Base-by-base conservation (phyloP, 805 yeast genomes). In the Pichia nanzhaoensis region DNA sequence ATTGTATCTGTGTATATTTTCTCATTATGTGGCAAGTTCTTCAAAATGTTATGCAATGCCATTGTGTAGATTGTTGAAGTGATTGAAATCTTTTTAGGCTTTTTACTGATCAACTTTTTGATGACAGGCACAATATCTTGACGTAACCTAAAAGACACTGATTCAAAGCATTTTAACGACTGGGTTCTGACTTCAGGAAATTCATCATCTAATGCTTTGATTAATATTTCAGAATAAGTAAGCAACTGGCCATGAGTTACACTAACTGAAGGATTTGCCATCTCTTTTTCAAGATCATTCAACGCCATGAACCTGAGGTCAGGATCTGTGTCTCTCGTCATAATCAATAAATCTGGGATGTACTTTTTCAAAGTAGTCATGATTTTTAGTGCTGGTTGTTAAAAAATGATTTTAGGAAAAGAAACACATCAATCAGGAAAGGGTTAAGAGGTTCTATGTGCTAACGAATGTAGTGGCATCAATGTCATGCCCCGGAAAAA, bases 261-360 rank as follows among this genome's bases (percentile, higher is more conserved):
- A 58, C 54, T 77, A 64, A 56, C 41, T 53, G 63, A 48, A 68
- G 61, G 47, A 58, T 54, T 47, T 48, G 47, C 45, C 50, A 63
- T 46, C 41, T 58, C 64, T 56, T 74, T 74, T 53, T 74, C 77
- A 54, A 85, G 70, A 56, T 87, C 95, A 53, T 76, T 83, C 45
- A 87, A 66, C 2, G 90, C 95, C 95, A 87, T 87, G 65, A 80
- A 87, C 59, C 95, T 68, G 52, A 84, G 66, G 58, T 87, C 95
- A 3, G 93, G 84, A 55, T 87, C 95, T 3, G 80, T 81, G 52
- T 81, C 85, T 35, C 67, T 67, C 13, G 80, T 75, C 51, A 71
- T 70, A 34, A 71, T 74, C 45, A 65, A 56, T 20, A 64, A 50
- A 37, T 57, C 61, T 18, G 52, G 49, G 9, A 62, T 49, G 20